Evolutionary conservation across 2,329 filamentous ascomycete species (phyloP), one percentile per base, ranked within the genome.

Genomic region (Coniochaeta ligniaria): DNA sequence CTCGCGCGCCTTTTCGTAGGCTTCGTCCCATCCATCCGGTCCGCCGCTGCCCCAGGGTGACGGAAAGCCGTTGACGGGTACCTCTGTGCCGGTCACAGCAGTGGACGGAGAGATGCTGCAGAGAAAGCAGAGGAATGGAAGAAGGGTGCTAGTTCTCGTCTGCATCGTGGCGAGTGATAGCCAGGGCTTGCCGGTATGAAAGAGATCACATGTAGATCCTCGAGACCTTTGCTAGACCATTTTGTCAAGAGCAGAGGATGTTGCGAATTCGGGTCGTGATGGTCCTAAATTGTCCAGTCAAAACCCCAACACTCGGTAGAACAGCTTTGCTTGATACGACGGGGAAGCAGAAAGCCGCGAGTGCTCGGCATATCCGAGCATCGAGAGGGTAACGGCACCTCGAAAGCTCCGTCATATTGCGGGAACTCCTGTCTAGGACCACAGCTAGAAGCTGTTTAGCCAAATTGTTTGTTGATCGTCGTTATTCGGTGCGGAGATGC

Each of bases 1-100:
- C 8, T 80, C 80, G 50, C 81, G 79, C 0, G 89, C 89, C 68
- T 85, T 86, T 14, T 75, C 73, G 68, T 90, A 87, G 14, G 88
- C 87, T 20, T 79, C 78, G 7, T 78, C 79, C 87, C 88, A 91
- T 38, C 67, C 70, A 31, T n/a, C 47, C 0, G 57, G 8, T 4
- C 43, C 60, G 24, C 60, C 47, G 22, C 36, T 33, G 17, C 60
- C 58, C 63, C 63, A 66, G 2, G 63, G 66, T 26, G 65, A 64
- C 12, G 66, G 66, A 33, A 47, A 66, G 24, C 62, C 60, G n/a
- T 52, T 26, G 24, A 52, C 47, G 22, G 47, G 3, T 26, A 52
- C 47, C 3, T 52, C 47, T 14, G 47, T 31, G 22, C n/a, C 47
- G 7, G 12, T 5, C 17, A 31, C 47, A 9, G 47, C 9, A 8